Percentiles rank a stretch among this genome's conserved stretches.
Evolutionary conservation across 2,329 filamentous ascomycete genomes (phyloP).

Genomic region (Aspergillus puulaauensis): DNA sequence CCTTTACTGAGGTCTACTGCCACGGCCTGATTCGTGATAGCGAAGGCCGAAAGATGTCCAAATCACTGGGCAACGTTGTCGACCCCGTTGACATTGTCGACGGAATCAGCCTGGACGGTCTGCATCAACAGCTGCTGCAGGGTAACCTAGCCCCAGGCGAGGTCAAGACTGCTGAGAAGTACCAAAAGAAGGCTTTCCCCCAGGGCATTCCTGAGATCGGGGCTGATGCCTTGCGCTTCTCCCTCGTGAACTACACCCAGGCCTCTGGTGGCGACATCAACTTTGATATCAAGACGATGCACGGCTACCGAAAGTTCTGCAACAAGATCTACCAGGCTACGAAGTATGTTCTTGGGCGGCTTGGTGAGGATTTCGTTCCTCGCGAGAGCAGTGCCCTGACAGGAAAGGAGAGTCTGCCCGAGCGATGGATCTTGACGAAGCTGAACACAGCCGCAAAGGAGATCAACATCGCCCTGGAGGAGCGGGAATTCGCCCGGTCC

Average conservation of each 20-base stretch:
- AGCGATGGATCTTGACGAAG: constrained; percentile 50
- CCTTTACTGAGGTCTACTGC: constrained; percentile 96
- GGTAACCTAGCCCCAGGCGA: constrained; percentile 87
- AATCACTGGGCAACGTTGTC: constrained; percentile 92
- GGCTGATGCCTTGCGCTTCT: constrained; percentile 87
- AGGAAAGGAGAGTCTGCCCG: constrained; percentile 41
- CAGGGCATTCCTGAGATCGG: constrained; percentile 93
- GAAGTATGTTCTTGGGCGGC: constrained; percentile 74
- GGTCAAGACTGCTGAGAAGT: constrained; percentile 82
- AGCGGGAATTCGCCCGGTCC: constrained; percentile 44
- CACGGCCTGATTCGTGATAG: constrained; percentile 90
- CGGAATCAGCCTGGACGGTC: constrained; percentile 72
- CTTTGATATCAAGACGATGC: constrained; percentile 80
- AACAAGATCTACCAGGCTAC: constrained; percentile 98
- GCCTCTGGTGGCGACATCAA: constrained; percentile 62
- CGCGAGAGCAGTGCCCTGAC: constrained; percentile 37
- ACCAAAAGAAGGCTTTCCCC: constrained; percentile 91
- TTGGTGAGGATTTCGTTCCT: constrained; percentile 46
- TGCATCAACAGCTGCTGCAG: constrained; percentile 75
- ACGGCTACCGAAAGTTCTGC: constrained; percentile 91
- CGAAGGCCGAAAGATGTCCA: constrained; percentile 95
- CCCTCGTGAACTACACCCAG: constrained; percentile 75
- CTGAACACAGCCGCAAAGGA: constrained; percentile 44
- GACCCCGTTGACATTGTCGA: constrained; percentile 91
- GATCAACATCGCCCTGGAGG: constrained; percentile 44